Percentiles rank a stretch among this genome's conserved stretches.
These are phyloP conservation scores for Stemphylium vesicarium DNA, from an alignment of 2,329 filamentous ascomycete species.

Conservation along the genomic window DNA sequence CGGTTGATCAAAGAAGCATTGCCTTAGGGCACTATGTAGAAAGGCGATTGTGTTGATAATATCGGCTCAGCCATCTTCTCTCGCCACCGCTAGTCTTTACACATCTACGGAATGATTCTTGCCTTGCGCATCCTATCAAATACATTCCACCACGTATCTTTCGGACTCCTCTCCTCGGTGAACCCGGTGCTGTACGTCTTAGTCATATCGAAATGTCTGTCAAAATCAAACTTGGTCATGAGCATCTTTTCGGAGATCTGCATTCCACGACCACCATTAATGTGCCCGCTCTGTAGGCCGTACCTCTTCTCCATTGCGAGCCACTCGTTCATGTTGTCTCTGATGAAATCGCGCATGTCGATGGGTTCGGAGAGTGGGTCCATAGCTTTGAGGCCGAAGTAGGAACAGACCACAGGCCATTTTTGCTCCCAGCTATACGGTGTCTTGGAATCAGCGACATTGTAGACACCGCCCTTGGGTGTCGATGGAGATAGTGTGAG, in stretches of 20 bases:
- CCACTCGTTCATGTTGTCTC: conserved; percentile 35
- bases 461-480: conserved; percentile 49
- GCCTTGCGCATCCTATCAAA: conserved; percentile 55
- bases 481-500: conserved; percentile 48
- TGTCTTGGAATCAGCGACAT: conserved; percentile 51
- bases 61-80: too few species aligned
- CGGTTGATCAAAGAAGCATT: too few species aligned
- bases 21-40: too few species aligned
- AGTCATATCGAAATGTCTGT: conserved; percentile 55
- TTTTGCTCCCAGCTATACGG: conserved; percentile 50
- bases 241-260: conserved; percentile 53
- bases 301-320: conserved; percentile 28
- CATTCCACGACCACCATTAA: conserved; percentile 46
- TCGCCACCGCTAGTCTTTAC: too few species aligned
- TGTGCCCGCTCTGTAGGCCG: conserved; percentile 47
- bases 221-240: conserved; percentile 54
- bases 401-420: conserved; percentile 55
- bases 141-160: conserved; percentile 49
- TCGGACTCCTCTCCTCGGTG: conserved; percentile 50
- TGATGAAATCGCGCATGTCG: conserved; percentile 39
- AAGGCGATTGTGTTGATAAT: background rate
- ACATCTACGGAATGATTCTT: conserved; percentile 47
- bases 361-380: conserved; percentile 23
- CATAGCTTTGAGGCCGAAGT: conserved; percentile 54
- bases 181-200: conserved; percentile 54